Conservation (phyloP, 2,329 filamentous ascomycete genomes). For the Apiospora phragmitis region DNA sequence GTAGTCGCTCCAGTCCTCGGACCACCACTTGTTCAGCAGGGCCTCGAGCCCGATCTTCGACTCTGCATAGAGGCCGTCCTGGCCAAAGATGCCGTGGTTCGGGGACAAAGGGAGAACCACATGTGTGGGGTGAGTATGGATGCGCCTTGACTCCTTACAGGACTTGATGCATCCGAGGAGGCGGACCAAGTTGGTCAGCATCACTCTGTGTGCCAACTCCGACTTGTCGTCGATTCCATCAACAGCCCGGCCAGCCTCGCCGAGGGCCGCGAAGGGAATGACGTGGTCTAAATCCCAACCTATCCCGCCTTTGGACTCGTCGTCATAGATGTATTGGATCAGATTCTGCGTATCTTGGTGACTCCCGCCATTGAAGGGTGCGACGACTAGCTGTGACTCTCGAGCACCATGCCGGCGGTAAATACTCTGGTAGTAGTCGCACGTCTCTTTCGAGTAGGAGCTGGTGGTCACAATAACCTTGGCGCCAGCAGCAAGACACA, state of each 20-base stretch:
- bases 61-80: constrained; percentile 44
- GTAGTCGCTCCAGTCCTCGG: constrained; percentile 39
- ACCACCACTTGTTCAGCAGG: constrained; percentile 34
- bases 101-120: constrained; percentile 44
- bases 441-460: constrained; percentile 27
- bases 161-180: constrained; percentile 36
- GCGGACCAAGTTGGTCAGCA: constrained; percentile 40
- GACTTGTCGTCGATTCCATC: constrained; percentile 34
- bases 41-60: constrained; percentile 42
- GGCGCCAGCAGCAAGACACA: constrained; percentile 35
- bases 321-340: constrained; percentile 36
- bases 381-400: constrained; percentile 35
- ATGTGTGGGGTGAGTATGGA: constrained; percentile 34
- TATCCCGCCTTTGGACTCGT: constrained; percentile 22
- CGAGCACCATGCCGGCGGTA: constrained; percentile 33
- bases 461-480: constrained; percentile 41
- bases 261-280: constrained; percentile 43
- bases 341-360: constrained; percentile 37
- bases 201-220: constrained; percentile 39
- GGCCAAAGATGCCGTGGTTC: constrained; percentile 43
- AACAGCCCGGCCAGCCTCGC: constrained; percentile 36
- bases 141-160: constrained; percentile 29
- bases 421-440: constrained; percentile 34
- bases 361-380: constrained; percentile 43
- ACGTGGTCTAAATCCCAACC: constrained; percentile 39